A percentile compares a stretch with the other conserved stretches of the same genome.
Evolutionary conservation across 2,329 filamentous ascomycete species (phyloP).

Genomic region (Fusarium pseudoanthophilum): DNA sequence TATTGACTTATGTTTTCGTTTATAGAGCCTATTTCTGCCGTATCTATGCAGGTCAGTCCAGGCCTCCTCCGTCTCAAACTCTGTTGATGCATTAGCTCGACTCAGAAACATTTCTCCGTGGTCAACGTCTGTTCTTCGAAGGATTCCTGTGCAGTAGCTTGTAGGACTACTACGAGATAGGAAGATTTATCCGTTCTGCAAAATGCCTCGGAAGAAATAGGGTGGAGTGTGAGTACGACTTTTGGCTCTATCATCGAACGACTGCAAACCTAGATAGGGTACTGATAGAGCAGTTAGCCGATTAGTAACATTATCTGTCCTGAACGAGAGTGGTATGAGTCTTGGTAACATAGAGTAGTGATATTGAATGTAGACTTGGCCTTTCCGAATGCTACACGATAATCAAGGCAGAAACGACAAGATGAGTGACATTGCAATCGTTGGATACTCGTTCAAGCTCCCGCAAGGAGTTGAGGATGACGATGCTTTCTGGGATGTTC

Average conservation of each 20-base stretch:
- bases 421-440: slow-evolving; percentile 43
- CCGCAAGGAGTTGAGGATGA: slow-evolving; percentile 49
- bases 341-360: neutral
- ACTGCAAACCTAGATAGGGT: neutral
- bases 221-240: neutral
- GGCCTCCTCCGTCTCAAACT: fast-evolving
- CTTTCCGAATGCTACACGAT: neutral
- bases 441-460: slow-evolving; percentile 53
- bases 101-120: fast-evolving
- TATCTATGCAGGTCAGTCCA: neutral
- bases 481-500: slow-evolving; percentile 49
- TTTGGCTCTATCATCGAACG: neutral
- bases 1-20: neutral
- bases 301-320: neutral
- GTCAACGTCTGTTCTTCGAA: neutral
- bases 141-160: neutral
- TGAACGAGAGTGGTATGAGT: neutral
- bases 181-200: neutral
- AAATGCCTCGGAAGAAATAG: neutral
- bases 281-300: neutral
- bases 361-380: neutral
- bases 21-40: no score
- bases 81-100: neutral
- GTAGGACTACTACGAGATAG: neutral
- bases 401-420: neutral